These are phyloP conservation scores for Kernera saxatilis DNA, from an alignment of 345 rosid genomes.

Conservation along the genomic window DNA sequence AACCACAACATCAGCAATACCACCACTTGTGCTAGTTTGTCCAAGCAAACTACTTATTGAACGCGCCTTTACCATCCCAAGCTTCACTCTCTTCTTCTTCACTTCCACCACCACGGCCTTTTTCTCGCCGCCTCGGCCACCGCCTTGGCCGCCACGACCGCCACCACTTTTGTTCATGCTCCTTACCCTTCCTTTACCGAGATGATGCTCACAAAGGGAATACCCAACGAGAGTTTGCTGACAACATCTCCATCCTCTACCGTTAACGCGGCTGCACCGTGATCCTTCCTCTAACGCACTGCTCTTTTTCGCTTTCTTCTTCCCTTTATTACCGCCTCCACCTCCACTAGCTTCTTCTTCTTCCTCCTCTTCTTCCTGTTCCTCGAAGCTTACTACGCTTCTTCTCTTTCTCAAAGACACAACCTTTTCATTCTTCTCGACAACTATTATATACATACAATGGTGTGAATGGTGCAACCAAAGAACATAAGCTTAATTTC, in stretches of 20 bases:
- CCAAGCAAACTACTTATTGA: constrained; percentile 88
- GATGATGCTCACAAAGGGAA: constrained; percentile 92
- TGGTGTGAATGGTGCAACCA: constrained; percentile 19
- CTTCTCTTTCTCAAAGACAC: constrained; percentile 65
- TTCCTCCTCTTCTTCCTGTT: constrained; percentile 13
- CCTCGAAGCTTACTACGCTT: constrained; percentile 42
- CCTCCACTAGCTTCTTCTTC: constrained; percentile 4
- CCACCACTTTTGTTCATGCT: constrained; percentile 43
- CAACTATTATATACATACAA: constrained; percentile 25
- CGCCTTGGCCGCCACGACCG: background rate
- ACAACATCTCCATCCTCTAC: constrained; percentile 96
- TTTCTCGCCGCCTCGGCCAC: constrained; percentile 13
- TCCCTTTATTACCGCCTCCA: constrained; percentile 29
- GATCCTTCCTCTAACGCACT: constrained; percentile 73
- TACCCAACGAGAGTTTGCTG: constrained; percentile 91
- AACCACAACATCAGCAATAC: background rate
- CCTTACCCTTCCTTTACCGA: constrained; percentile 91
- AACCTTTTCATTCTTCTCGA: constrained; percentile 43
- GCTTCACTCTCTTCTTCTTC: constrained; percentile 66
- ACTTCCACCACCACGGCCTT: constrained; percentile 1
- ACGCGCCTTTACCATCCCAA: constrained; percentile 89
- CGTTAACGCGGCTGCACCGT: constrained; percentile 91
- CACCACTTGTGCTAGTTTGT: constrained; percentile 32
- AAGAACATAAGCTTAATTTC: background rate
- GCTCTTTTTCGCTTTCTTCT: constrained; percentile 47